Percentiles rank a stretch among this genome's conserved stretches.
phyloP scores from a whole-genome alignment of 208 protist genomes.

The Acanthamoeba culbertsoni region DNA sequence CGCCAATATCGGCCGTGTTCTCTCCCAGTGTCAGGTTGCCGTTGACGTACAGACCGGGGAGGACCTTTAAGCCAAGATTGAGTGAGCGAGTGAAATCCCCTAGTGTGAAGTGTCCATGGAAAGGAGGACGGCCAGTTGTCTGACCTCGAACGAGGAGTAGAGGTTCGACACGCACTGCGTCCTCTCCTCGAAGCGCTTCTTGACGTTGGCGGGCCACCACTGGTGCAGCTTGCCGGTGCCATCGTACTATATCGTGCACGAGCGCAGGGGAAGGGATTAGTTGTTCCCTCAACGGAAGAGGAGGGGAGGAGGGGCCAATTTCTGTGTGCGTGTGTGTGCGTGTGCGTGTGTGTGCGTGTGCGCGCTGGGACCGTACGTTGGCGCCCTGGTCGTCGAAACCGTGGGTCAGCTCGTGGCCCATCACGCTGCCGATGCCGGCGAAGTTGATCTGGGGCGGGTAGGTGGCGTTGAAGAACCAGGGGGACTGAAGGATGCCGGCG shows the following conservation, averaged over 20 bases:
- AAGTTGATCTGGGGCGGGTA: background rate
- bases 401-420: slow-evolving; percentile 56
- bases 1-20: slow-evolving; percentile 57
- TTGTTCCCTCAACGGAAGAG: no score
- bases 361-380: background rate
- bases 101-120: background rate
- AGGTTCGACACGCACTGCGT: slow-evolving; percentile 41
- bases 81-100: background rate
- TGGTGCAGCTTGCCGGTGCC: slow-evolving; percentile 35
- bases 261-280: no score
- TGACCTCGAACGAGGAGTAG: slow-evolving; percentile 1
- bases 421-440: slow-evolving; percentile 54
- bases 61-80: background rate
- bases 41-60: slow-evolving; percentile 35
- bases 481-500: slow-evolving; percentile 39
- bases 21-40: slow-evolving; percentile 48
- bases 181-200: background rate
- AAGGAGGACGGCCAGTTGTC: background rate
- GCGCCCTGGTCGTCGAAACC: slow-evolving; percentile 54
- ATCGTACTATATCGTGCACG: background rate
- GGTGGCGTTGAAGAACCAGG: slow-evolving; percentile 32
- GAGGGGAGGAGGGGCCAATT: no score
- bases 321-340: background rate
- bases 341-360: background rate
- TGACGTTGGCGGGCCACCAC: background rate